Evolutionary conservation across 2,329 filamentous ascomycete genomes (phyloP).

Genomic region (Cordyceps fumosorosea): DNA sequence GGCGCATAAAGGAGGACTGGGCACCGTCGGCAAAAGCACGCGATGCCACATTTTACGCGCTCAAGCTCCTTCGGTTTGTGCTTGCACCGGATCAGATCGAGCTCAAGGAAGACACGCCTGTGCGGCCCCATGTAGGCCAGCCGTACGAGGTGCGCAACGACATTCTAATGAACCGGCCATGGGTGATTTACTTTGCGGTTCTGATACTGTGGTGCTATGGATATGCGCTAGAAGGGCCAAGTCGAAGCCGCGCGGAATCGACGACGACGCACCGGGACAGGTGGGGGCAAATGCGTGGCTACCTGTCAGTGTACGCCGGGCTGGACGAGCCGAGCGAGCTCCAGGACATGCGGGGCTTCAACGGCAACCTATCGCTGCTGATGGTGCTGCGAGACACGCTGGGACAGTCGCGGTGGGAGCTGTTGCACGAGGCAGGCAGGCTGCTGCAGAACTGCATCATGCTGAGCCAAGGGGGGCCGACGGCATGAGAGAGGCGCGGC

Average conservation of each 20-base stretch:
- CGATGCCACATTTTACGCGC: constrained; percentile 86
- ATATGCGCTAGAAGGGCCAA: constrained; percentile 77
- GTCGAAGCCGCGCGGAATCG: constrained; percentile 38
- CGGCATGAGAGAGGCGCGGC: no score
- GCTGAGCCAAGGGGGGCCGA: constrained; percentile 31
- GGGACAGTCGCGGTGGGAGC: constrained; percentile 78
- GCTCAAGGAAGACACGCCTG: constrained; percentile 31
- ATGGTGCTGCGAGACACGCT: constrained; percentile 79
- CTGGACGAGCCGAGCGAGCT: constrained; percentile 73
- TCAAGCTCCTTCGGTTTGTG: constrained; percentile 83
- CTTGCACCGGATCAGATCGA: constrained; percentile 49
- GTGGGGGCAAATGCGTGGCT: constrained; percentile 71
- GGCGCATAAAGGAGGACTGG: constrained; percentile 84
- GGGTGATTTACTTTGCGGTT: constrained; percentile 90
- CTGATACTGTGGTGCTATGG: constrained; percentile 95
- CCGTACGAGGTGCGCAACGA: constrained; percentile 81
- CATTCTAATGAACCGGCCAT: constrained; percentile 81
- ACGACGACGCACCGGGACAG: constrained; percentile 54
- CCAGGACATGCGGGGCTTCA: constrained; percentile 65
- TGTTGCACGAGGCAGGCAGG: constrained; percentile 79
- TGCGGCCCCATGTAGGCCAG: constrained; percentile 33
- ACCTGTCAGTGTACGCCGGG: constrained; percentile 64
- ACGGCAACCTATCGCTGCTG: constrained; percentile 74
- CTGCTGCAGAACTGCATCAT: constrained; percentile 76
- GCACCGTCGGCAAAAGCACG: constrained; percentile 81